Base-by-base conservation (phyloP, 2,329 filamentous ascomycete genomes). In the Colletotrichum sp. region DNA sequence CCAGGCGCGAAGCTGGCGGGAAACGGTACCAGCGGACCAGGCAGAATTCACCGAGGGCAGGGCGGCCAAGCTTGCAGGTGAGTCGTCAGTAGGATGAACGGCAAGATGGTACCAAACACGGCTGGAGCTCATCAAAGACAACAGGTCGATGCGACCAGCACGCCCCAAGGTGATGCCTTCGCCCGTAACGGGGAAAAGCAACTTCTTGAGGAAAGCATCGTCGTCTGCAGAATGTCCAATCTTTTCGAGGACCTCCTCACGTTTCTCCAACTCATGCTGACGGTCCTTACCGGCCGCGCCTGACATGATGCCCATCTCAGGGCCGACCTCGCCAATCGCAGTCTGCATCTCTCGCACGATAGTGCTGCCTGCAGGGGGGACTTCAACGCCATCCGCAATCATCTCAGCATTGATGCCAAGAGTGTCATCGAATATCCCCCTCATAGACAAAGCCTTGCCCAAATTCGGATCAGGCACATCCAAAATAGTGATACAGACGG, bases 371-470 rank as follows among this genome's bases (percentile, higher is more conserved):
- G 92, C 92, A 0, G 93, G 80, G 1, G 90, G 86, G 3, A 97
- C 90, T n/a, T 94, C 91, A 1, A 99, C 91, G 12, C 97, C 97
- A 79, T 99, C 97, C 77, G 96, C 94, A 81, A 96, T 98, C 96
- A 99, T 98, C 87, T 99, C 97, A 0, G 94, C 91, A 80, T 98
- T 98, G 86, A 99, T 98, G 67, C 97, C 97, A 25, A 93, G 88
- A n/a, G 89, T 91, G 80, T 98, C 97, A 79, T 99, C 96, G 80
- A 99, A 99, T 43, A 98, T 92, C 16, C 95, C 95, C 52, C 95
- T 94, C 87, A 99, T 92, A 15, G 95, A 92, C n/a, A 97, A 86
- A 0, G 96, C 97, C 84, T 97, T 98, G 74, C 94, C 96, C 1
- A 99, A 88, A 2, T 91, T 89, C 34, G 95, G 93, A 77, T 93